phyloP scores from a whole-genome alignment of 257 asterid genomes.

The Jacaranda copaia region DNA sequence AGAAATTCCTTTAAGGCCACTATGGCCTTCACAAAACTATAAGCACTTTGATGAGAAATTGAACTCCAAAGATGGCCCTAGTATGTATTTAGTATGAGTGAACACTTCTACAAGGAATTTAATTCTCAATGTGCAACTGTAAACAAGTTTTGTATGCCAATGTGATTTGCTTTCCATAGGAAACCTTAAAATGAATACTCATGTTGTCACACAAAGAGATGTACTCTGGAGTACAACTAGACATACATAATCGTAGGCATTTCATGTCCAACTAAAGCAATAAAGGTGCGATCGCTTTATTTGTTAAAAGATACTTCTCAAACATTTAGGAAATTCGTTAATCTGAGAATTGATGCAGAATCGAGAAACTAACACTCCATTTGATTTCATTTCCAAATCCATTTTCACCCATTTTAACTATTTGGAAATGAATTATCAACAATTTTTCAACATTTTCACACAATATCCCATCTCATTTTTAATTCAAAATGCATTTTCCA shows the following conservation, averaged over 20 bases:
- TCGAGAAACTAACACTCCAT: not conserved
- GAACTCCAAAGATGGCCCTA: not conserved
- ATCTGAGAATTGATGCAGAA: not conserved
- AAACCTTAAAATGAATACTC: not conserved
- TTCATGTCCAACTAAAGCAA: not conserved
- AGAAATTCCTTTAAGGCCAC: not conserved
- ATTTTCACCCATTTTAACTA: too few species aligned
- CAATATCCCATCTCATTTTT: too few species aligned
- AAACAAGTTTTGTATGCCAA: too few species aligned
- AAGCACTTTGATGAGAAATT: not conserved
- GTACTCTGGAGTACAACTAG: not conserved
- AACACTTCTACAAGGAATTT: not conserved
- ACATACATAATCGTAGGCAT: not conserved
- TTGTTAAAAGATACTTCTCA: not conserved
- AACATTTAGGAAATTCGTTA: not conserved
- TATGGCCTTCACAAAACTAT: conserved; percentile 7
- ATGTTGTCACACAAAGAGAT: not conserved
- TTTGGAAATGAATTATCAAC: too few species aligned
- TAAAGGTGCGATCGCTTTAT: not conserved
- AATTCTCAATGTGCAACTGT: too few species aligned
- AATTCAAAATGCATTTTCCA: too few species aligned
- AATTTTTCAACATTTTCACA: too few species aligned
- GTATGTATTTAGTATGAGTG: not conserved
- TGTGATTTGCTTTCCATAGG: too few species aligned
- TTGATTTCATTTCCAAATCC: too few species aligned